Percentiles rank a stretch among this genome's conserved stretches.
Conservation (phyloP, 2,329 filamentous ascomycete species). For the Cladosporium oxysporum region DNA sequence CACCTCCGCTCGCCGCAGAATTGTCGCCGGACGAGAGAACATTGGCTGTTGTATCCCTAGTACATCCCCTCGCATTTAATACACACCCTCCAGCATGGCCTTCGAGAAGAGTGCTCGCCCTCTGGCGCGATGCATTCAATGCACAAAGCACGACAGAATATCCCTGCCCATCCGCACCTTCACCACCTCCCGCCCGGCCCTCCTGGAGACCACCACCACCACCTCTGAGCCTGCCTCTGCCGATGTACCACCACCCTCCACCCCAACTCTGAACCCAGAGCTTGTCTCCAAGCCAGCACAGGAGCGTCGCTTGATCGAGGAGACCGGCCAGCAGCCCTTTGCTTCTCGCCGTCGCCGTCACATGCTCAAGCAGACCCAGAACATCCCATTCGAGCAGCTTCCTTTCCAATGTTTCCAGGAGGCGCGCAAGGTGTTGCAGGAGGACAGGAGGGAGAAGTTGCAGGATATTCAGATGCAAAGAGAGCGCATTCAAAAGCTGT, state of each 20-base stretch:
- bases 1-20: slow-evolving; percentile 17
- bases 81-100: background rate
- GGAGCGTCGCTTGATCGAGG: slow-evolving; percentile 13
- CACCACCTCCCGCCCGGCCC: slow-evolving; percentile 47
- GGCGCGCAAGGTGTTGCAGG: slow-evolving; percentile 77
- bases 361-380: slow-evolving; percentile 49
- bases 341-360: slow-evolving; percentile 80
- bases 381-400: slow-evolving; percentile 85
- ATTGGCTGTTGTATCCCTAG: background rate
- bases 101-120: slow-evolving; percentile 34
- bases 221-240: slow-evolving; percentile 6
- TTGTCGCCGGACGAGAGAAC: background rate
- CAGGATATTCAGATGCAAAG: slow-evolving; percentile 68
- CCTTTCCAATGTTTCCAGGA: slow-evolving; percentile 99
- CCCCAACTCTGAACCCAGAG: slow-evolving; percentile 58
- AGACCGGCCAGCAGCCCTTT: slow-evolving; percentile 65
- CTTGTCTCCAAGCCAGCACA: slow-evolving; percentile 52
- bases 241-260: slow-evolving; percentile 5
- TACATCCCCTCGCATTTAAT: background rate
- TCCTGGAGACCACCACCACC: slow-evolving; percentile 40
- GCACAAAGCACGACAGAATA: slow-evolving; percentile 31
- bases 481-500: slow-evolving; percentile 67
- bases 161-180: slow-evolving; percentile 47
- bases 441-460: slow-evolving; percentile 80
- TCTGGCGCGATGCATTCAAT: slow-evolving; percentile 33